A percentile compares a stretch with the other conserved stretches of the same genome.
phyloP scores from a whole-genome alignment of 1,139 yeast species.

The Meyerozyma athensensis region DNA sequence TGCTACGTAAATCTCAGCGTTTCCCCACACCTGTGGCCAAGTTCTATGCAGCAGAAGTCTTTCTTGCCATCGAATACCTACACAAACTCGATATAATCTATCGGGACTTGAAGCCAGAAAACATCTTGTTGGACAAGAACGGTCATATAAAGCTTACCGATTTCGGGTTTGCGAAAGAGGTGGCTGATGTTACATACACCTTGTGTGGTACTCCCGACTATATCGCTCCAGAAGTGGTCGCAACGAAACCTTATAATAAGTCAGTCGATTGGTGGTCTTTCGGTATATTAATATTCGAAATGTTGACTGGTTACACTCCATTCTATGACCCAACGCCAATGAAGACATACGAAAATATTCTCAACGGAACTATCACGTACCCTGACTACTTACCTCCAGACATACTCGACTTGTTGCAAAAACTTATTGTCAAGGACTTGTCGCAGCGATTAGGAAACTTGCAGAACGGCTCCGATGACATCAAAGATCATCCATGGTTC shows the following conservation, averaged over 20 bases:
- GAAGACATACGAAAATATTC: constrained; percentile 58
- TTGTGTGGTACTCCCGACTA: constrained; percentile 64
- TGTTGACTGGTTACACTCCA: constrained; percentile 61
- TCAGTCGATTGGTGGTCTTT: constrained; percentile 66
- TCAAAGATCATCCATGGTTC: constrained; percentile 56
- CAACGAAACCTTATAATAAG: constrained; percentile 58
- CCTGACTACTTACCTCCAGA: constrained; percentile 50
- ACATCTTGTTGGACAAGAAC: constrained; percentile 50
- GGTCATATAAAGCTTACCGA: constrained; percentile 60
- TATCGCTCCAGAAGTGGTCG: constrained; percentile 60
- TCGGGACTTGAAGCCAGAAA: constrained; percentile 60
- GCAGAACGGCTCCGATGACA: constrained; percentile 54
- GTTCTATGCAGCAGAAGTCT: constrained; percentile 59
- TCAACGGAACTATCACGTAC: constrained; percentile 47
- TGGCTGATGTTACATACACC: constrained; percentile 54
- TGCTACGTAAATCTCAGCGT: constrained; percentile 53
- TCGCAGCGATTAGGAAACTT: constrained; percentile 54
- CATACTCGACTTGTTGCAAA: constrained; percentile 45
- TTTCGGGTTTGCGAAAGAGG: constrained; percentile 62
- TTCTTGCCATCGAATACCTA: constrained; percentile 53
- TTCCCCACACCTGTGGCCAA: constrained; percentile 63
- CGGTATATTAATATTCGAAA: constrained; percentile 56
- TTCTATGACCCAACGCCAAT: constrained; percentile 58
- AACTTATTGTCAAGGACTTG: constrained; percentile 51
- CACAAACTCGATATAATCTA: constrained; percentile 55